Conservation (phyloP, 2,329 filamentous ascomycete genomes). For the Colletotrichum scovillei region DNA sequence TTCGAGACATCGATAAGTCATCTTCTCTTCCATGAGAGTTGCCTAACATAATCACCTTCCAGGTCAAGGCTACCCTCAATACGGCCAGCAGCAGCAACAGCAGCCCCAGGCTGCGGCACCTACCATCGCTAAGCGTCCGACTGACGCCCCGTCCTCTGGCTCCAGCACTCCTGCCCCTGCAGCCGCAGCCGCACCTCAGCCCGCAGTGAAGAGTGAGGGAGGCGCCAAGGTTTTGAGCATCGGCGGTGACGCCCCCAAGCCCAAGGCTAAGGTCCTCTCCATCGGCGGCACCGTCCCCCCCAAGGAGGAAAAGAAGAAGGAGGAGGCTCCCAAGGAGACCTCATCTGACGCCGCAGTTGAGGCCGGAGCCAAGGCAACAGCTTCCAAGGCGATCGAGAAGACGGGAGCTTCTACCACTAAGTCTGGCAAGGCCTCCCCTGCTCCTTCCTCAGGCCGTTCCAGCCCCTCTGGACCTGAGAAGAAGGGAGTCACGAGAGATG, state of each 20-base stretch:
- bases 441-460: conserved; percentile 84
- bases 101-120: conserved; percentile 58
- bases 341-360: conserved; percentile 54
- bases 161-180: conserved; percentile 56
- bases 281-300: conserved; percentile 50
- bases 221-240: conserved; percentile 74
- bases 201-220: conserved; percentile 64
- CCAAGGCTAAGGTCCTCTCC: conserved; percentile 60
- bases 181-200: conserved; percentile 58
- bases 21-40: not conserved
- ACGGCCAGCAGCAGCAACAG: conserved; percentile 60
- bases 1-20: not conserved
- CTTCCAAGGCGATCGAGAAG: conserved; percentile 92
- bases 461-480: conserved; percentile 77
- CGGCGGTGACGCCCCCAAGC: conserved; percentile 68
- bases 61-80: conserved; percentile 58
- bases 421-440: conserved; percentile 81
- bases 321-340: conserved; percentile 61
- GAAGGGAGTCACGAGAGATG: conserved; percentile 67
- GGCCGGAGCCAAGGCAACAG: conserved; percentile 85
- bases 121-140: conserved; percentile 72
- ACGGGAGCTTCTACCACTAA: conserved; percentile 71
- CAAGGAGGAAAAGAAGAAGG: conserved; percentile 60
- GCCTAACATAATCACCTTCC: not conserved
- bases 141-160: conserved; percentile 56